phyloP scores from a whole-genome alignment of 164 flowering plant species.

The Liriodendron chinense region DNA sequence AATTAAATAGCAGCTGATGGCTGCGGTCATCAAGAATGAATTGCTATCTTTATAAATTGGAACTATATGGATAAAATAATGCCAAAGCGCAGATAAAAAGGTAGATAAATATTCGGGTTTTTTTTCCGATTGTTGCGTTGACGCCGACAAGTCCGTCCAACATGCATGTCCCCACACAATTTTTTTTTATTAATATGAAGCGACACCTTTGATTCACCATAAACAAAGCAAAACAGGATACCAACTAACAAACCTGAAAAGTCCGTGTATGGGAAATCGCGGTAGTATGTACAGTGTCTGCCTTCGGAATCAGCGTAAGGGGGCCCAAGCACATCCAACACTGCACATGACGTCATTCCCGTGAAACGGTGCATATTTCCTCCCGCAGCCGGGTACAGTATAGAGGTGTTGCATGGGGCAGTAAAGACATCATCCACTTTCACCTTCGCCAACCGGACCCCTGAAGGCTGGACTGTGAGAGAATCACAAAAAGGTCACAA shows the following conservation, averaged over 20 bases:
- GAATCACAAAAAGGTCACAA: background rate
- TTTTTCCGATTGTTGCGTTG: too few relatives aligned
- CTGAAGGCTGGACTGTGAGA: constrained; percentile 2
- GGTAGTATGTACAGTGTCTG: constrained; percentile 69
- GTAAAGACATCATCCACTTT: constrained; percentile 49
- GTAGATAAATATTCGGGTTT: too few relatives aligned
- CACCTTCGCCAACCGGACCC: constrained; percentile 62
- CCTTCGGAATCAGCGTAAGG: constrained; percentile 79
- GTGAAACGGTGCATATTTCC: constrained; percentile 85
- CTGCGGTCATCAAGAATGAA: background rate
- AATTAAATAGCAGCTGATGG: background rate
- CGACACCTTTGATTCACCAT: background rate
- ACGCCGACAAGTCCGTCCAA: background rate
- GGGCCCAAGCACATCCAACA: constrained; percentile 92
- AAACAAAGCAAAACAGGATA: background rate
- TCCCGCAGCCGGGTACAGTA: constrained; percentile 80
- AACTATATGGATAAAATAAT: too few relatives aligned
- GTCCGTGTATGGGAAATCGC: constrained; percentile 35
- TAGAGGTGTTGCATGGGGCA: constrained; percentile 76
- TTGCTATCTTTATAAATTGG: background rate
- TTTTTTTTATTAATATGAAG: too few relatives aligned
- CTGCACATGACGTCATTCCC: constrained; percentile 76
- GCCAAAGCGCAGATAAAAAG: background rate
- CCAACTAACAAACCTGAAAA: constrained; percentile 37
- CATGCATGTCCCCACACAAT: background rate